Base-by-base conservation (phyloP, 2,329 filamentous ascomycete genomes). In the Beauveria pseudobassiana region DNA sequence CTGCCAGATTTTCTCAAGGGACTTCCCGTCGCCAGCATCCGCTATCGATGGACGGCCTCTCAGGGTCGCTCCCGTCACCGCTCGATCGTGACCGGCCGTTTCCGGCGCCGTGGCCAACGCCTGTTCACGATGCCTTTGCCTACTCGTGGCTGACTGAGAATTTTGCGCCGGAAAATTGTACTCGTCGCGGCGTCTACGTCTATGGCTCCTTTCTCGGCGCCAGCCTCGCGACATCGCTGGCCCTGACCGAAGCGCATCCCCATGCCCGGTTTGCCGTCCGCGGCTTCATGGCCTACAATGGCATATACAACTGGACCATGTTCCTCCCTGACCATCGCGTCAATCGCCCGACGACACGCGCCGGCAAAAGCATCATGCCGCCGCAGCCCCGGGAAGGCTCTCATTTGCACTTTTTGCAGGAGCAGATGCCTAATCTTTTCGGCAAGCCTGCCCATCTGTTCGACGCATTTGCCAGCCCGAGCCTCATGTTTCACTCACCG, bases 261-360 rank as follows among this genome's bases (percentile, higher is more conserved):
- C 73, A 80, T 59, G 67, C 72, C 16, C 71, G 67, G 38, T 76
- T 82, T 67, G 76, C 74, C 45, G 74, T 87, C 49, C 77, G 81
- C 10, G 84, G 84, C 8, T 70, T 86, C 38, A 72, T 84, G 18
- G 78, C 79, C 8, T 81, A 81, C 70, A 84, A 87, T 65, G 85
- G 83, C 48, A 77, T 87, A 62, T 87, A 85, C 72, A 81, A 87
- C 73, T 87, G 85, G 85, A 84, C 83, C 62, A 81, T 77, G 69
- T 83, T 86, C 63, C 75, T 85, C 12, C 80, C 81, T 0, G 77
- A 81, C 64, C 81, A 85, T 62, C 76, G 74, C 7, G 70, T 78
- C 63, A 78, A 83, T 65, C 67, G 62, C 6, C 60, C 66, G 1
- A 57, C 65, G 10, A 68, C 63, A 30, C 61, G 53, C 14, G 59